Conservation (phyloP, 805 yeast species). For the Ogataea pilisensis region DNA sequence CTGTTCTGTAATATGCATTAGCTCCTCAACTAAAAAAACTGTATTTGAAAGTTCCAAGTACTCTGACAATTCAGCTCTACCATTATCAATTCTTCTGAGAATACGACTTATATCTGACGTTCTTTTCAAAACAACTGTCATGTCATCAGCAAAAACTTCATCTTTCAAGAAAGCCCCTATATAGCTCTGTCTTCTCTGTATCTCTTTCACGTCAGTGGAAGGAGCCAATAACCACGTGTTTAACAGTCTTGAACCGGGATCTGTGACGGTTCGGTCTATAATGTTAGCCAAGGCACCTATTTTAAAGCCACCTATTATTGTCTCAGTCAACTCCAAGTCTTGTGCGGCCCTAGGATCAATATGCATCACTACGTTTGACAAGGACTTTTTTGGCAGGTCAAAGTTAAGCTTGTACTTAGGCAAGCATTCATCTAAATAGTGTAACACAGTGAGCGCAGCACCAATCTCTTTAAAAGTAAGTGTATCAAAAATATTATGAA, state of each 20-base stretch:
- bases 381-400: conserved; percentile 60
- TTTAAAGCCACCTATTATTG: conserved; percentile 51
- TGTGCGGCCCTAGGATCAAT: conserved; percentile 78
- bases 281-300: conserved; percentile 70
- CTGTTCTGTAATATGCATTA: conserved; percentile 21
- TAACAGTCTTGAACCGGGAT: conserved; percentile 76
- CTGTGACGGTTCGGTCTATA: conserved; percentile 69
- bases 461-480: conserved; percentile 47
- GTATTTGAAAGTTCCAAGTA: conserved; percentile 28
- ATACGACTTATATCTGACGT: conserved; percentile 58
- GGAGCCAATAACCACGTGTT: conserved; percentile 84
- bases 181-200: conserved; percentile 50
- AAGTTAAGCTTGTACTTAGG: conserved; percentile 64
- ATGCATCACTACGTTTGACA: conserved; percentile 54
- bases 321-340: conserved; percentile 65
- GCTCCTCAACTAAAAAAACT: conserved; percentile 23
- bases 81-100: conserved; percentile 52
- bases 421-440: conserved; percentile 68
- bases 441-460: conserved; percentile 59
- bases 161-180: conserved; percentile 42
- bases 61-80: conserved; percentile 27
- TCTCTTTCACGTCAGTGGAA: conserved; percentile 51
- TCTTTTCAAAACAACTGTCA: conserved; percentile 37
- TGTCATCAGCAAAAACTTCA: conserved; percentile 22
- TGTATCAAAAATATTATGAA: conserved; percentile 25